phyloP scores from a whole-genome alignment of 2,329 filamentous ascomycete species.

The Trichoderma lentiforme region DNA sequence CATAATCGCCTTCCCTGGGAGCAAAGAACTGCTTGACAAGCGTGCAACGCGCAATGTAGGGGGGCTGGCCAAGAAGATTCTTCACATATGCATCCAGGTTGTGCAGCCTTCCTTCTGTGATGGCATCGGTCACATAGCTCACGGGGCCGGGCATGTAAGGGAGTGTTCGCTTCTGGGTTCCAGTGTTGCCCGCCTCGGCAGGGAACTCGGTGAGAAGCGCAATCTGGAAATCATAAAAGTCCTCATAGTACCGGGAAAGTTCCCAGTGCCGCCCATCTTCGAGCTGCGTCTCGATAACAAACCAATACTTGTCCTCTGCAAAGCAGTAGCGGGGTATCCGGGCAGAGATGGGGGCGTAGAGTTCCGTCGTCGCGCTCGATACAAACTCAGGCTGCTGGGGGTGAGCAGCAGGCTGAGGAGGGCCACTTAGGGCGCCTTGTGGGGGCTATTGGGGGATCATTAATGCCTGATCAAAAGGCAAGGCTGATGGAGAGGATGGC shows the following conservation, averaged over 20 bases:
- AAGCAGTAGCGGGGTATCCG: slow-evolving; percentile 92
- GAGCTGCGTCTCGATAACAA: slow-evolving; percentile 86
- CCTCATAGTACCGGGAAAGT: slow-evolving; percentile 90
- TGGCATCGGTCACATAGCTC: slow-evolving; percentile 95
- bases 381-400: slow-evolving; percentile 36
- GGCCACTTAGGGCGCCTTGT: neutral
- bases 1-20: slow-evolving; percentile 86
- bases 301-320: slow-evolving; percentile 91
- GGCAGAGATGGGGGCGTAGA: slow-evolving; percentile 75
- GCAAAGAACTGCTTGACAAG: slow-evolving; percentile 89
- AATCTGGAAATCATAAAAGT: slow-evolving; percentile 99
- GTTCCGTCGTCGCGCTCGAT: slow-evolving; percentile 47
- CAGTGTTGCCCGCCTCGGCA: slow-evolving; percentile 84
- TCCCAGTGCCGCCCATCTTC: slow-evolving; percentile 93
- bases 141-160: slow-evolving; percentile 98
- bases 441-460: neutral
- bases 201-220: slow-evolving; percentile 89
- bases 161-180: slow-evolving; percentile 72
- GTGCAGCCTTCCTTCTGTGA: slow-evolving; percentile 87
- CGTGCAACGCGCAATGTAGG: slow-evolving; percentile 78
- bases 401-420: slow-evolving; percentile 36
- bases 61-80: slow-evolving; percentile 77
- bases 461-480: slow-evolving; percentile 5
- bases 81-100: slow-evolving; percentile 96
- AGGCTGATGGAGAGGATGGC: neutral